Evolutionary conservation across 75 land plant species (phyloP), one percentile per base, ranked within the genome.

Genomic region (Chamaecyparis obtusa): DNA sequence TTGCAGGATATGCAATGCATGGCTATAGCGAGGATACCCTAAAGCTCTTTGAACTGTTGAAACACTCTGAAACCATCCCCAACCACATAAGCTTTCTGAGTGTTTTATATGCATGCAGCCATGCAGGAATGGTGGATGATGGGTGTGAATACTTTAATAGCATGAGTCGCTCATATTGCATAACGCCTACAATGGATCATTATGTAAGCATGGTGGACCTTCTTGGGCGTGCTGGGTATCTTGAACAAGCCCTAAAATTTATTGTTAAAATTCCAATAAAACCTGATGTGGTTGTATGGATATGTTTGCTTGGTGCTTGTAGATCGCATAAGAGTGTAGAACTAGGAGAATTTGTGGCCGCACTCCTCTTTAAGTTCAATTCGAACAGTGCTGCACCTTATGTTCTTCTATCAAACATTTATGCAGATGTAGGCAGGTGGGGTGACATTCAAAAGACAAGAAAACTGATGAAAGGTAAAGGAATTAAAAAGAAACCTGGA

Each of bases 81-180:
- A 55, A 87, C 48, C 88, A 51, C 48, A 44, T 87, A 33, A 84
- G 88, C 27, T 87, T 78, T 17, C 24, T 78, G 36, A 35, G 81
- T 37, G 81, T 78, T 37, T 78, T 78, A 39, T 78, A 6, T 78
- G 81, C 81, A 19, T 78, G 81, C 60, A 89, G 93, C 88, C 93
- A 88, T 86, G 92, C 90, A 78, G 95, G 95, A 33, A 85, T 93
- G 43, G 86, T 93, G 15, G 71, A 88, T 84, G 90, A 90, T 57
- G 95, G 90, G 3, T 88, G 87, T 89, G 27, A 75, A 33, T 92
- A 90, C 84, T 93, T 93, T 56, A 64, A 84, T 27, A 89, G 89
- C 9, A 92, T 93, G 95, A 69, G 49, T 9, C 86, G 85, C 54
- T 91, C 89, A 44, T 90, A 88, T 90, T 86, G 86, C 1, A 90